Evolutionary conservation across 78 protist species (phyloP), one percentile per base, ranked within the genome.

Genomic region (Creolimax fragrantissima): DNA sequence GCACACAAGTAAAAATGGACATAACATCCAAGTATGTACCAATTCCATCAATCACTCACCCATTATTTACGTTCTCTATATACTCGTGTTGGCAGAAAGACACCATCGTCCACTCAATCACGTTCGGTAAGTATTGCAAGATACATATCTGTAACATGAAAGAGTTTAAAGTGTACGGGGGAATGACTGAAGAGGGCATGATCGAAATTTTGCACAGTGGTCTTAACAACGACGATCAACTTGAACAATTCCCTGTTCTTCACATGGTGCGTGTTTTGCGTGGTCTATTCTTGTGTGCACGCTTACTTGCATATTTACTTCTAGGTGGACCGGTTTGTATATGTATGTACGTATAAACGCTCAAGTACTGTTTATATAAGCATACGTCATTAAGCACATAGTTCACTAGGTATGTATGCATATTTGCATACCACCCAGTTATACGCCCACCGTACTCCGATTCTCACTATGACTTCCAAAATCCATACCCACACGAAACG

Each of bases 81-180:
- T 58, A n/a, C 74, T 58, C 74, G 74, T 58, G 11, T 58, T 24
- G 74, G 24, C 74, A 58, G 74, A 58, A 58, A 58, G 74, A 58
- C 74, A 24, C 74, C 74, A 58, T 58, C 24, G 74, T 58, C 1
- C 74, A 58, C 74, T 32, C 74, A 24, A 58, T 84, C 2, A 84
- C 88, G 32, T 84, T 84, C 88, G 88, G 88, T 24, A 84, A 84
- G 88, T 84, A 35, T 11, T 7, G 35, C 88, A 84, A 84, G 11
- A 24, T 37, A 11, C 91, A 89, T 41, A 35, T 89, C 83, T 89
- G 91, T 39, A 89, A 89, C 32, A 35, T 89, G 83, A 89, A 89
- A 81, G 91, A 89, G 36, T 89, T 89, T 81, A 89, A 89, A 17
- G 91, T 89, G 44, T 89, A 45, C 91, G 91, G 66, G 35, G 66